Evolutionary conservation across 257 asterid genomes (phyloP).

Genomic region (Solanum commersonii): DNA sequence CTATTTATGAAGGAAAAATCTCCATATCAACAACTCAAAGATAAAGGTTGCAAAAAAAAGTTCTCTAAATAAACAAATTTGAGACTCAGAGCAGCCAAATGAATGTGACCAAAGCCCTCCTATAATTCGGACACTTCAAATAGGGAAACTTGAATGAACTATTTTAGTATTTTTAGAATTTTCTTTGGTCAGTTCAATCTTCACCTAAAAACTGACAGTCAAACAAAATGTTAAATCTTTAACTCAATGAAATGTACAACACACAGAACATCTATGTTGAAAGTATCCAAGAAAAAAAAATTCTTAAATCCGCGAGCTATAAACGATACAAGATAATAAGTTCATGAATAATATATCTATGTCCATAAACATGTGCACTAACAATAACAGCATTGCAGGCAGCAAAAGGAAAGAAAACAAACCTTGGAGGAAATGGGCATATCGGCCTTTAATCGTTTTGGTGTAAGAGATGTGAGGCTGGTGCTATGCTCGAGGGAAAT

Average conservation of each 20-base stretch:
- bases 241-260: neutral
- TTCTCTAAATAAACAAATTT: neutral
- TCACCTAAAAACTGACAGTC: neutral
- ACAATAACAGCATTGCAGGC: neutral
- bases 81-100: neutral
- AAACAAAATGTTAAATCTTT: neutral
- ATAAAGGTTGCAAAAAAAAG: neutral
- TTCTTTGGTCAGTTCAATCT: neutral
- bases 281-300: neutral
- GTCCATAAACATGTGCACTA: neutral
- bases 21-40: neutral
- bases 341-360: neutral
- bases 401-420: neutral
- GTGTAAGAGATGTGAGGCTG: conserved; percentile 38
- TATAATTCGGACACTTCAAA: neutral
- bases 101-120: neutral
- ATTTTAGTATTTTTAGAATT: neutral
- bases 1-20: conserved; percentile 10
- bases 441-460: conserved; percentile 57
- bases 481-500: conserved; percentile 46
- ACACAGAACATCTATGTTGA: neutral
- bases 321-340: neutral
- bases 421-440: conserved; percentile 67
- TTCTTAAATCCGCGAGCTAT: neutral
- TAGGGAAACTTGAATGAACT: neutral